These are phyloP conservation scores for Amanita exitialis DNA, from an alignment of 768 basidiomycete genomes.

Conservation along the genomic window DNA sequence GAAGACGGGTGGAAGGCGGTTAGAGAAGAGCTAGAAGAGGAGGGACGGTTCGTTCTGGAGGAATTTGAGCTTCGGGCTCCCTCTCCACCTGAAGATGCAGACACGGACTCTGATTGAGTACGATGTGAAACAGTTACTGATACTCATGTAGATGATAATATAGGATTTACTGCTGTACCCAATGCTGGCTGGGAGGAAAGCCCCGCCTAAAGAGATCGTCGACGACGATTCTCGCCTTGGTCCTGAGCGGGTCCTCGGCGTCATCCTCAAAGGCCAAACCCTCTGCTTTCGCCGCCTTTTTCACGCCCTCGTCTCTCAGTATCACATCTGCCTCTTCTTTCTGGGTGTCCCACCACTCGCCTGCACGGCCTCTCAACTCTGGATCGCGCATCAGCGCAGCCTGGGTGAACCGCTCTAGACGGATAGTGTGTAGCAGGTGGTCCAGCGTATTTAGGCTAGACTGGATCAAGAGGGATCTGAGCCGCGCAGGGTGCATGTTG, in stretches of 20 bases:
- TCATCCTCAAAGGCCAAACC: constrained; percentile 29
- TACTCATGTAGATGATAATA: neutral
- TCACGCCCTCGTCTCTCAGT: constrained; percentile 37
- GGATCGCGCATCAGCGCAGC: constrained; percentile 49
- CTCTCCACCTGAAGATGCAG: neutral
- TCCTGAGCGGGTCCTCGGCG: constrained; percentile 18
- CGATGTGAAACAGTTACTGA: no score
- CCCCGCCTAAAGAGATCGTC: constrained; percentile 21
- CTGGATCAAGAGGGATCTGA: constrained; percentile 14
- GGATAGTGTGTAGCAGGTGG: constrained; percentile 34
- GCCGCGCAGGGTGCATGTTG: constrained; percentile 16
- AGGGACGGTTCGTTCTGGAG: neutral
- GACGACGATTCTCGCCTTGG: constrained; percentile 22
- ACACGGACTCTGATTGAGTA: neutral
- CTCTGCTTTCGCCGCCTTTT: constrained; percentile 32
- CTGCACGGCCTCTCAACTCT: constrained; percentile 33
- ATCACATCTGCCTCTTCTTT: constrained; percentile 40
- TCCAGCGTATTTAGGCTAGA: constrained; percentile 22
- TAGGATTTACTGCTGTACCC: constrained; percentile 8
- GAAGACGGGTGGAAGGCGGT: constrained; percentile 4
- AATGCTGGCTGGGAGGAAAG: constrained; percentile 20
- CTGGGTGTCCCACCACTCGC: constrained; percentile 49
- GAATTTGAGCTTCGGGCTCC: neutral
- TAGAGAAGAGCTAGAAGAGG: constrained; percentile 5
- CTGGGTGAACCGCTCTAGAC: constrained; percentile 45